Base-by-base conservation (phyloP, 1,139 yeast genomes). In the Yamadazyma jaroonii region DNA sequence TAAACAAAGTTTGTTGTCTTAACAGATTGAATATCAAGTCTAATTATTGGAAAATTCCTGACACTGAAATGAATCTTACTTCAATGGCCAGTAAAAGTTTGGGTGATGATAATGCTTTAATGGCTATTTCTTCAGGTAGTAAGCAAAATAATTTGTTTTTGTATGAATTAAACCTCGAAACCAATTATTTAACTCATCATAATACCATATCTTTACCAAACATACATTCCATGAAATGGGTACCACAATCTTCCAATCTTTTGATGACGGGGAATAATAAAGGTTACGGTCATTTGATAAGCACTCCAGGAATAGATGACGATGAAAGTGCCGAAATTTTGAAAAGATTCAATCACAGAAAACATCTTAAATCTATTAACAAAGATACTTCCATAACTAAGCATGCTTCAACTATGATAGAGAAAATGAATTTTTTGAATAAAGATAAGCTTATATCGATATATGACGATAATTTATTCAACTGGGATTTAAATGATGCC, bases 21-120 rank as follows among this genome's bases (percentile, higher is more conserved):
- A 61, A 69, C 46, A 53, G 71, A 29, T 47, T 67, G 35, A 73
- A 71, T 42, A 65, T 79, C 36, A 72, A 72, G 41, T 78, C 84
- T 10, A 75, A 70, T 54, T 84, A 84, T 58, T 85, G 94, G 95
- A 76, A 72, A 47, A 84, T 67, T 6, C 87, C 88, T 3, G 88
- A 83, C 51, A 59, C 64, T 25, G 61, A 71, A 31, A 62, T 71
- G 53, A 76, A 78, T 46, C 64, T 85, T 38, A 82, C 88, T 0
- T 65, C 84, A 0, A 60, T 85, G 44, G 54, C 59, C n/a, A 53
- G 57, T 6, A 52, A 46, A 22, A 42, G 41, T 9, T 40, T 41
- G 14, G 10, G 9, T 8, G 62, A 63, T 11, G 64, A 68, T 9
- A 39, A 35, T 4, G 64, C 70, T 0, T 51, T 60, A 9, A 58